A percentile compares a stretch with the other conserved stretches of the same genome.
Evolutionary conservation across 2,329 filamentous ascomycete genomes (phyloP).

Genomic region (Whalleya microplaca): DNA sequence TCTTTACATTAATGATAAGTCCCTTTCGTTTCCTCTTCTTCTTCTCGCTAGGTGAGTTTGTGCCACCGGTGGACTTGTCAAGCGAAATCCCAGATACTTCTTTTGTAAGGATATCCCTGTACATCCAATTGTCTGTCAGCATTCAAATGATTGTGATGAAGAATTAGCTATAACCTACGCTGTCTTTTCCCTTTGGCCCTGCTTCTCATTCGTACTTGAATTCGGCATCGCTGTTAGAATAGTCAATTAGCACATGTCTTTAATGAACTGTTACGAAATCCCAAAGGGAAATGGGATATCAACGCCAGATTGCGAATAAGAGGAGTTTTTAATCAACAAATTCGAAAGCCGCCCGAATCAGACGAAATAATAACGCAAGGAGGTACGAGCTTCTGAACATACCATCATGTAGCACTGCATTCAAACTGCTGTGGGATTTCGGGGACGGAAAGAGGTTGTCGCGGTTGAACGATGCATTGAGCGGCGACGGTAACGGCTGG

Average conservation of each 20-base stretch:
- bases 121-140: slow-evolving; percentile 6
- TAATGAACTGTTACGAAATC: neutral
- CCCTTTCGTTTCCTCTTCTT: slow-evolving; percentile 63
- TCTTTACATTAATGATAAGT: slow-evolving; percentile 92
- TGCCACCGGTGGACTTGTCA: slow-evolving; percentile 62
- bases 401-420: slow-evolving; percentile 84
- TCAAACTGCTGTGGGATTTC: slow-evolving; percentile 74
- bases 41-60: slow-evolving; percentile 59
- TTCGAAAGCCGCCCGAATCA: neutral
- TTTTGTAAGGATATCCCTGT: slow-evolving; percentile 83
- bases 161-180: slow-evolving; percentile 65
- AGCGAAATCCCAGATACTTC: slow-evolving; percentile 95
- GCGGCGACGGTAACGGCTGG: slow-evolving; percentile 90
- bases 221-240: slow-evolving; percentile 44
- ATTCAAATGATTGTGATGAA: neutral
- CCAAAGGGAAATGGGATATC: neutral
- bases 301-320: too few relatives aligned
- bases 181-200: slow-evolving; percentile 89
- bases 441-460: slow-evolving; percentile 70
- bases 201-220: slow-evolving; percentile 63
- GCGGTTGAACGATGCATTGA: slow-evolving; percentile 89
- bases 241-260: slow-evolving; percentile 29
- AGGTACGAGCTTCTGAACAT: slow-evolving; percentile 36
- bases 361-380: neutral
- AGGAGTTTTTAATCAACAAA: too few relatives aligned